Evolutionary conservation across 2,329 filamentous ascomycete species (phyloP).

Genomic region (Curvularia eragrostidis): DNA sequence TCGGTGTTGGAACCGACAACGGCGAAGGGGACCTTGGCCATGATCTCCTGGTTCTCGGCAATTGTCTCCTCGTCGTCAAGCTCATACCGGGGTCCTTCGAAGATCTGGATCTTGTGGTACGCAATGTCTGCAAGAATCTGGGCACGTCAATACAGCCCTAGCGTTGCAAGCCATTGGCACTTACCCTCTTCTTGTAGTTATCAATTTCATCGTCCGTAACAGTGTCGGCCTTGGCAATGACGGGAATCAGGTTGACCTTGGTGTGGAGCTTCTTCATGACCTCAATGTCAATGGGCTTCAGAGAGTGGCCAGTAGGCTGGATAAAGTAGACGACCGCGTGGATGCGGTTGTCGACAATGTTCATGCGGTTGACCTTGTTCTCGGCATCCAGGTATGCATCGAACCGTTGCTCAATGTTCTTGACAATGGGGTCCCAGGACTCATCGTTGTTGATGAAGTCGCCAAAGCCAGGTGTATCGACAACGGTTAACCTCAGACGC

Average conservation of each 20-base stretch:
- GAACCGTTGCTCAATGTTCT: conserved; percentile 99
- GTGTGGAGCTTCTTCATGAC: conserved; percentile 99
- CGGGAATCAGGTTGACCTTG: conserved; percentile 99
- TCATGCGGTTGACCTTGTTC: conserved; percentile 99
- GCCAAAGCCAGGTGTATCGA: conserved; percentile 96
- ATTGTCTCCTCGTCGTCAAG: conserved; percentile 99
- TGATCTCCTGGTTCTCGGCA: conserved; percentile 99
- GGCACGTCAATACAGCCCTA: conserved; percentile 19
- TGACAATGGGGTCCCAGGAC: conserved; percentile 97
- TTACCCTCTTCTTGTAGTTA: conserved; percentile 93
- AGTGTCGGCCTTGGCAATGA: conserved; percentile 98
- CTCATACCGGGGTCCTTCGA: conserved; percentile 97
- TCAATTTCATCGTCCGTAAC: conserved; percentile 95
- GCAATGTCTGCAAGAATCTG: conserved; percentile 97
- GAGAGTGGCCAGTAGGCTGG: conserved; percentile 95
- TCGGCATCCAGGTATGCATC: conserved; percentile 98
- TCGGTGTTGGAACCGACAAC: conserved; percentile 97
- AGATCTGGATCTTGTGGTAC: conserved; percentile 97
- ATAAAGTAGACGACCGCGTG: conserved; percentile 99
- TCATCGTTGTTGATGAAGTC: conserved; percentile 99
- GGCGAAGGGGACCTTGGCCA: conserved; percentile 99
- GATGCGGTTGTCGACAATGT: conserved; percentile 99
- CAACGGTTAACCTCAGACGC: conserved; percentile 91
- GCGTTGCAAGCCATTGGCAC: conserved; percentile 48
- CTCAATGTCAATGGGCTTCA: conserved; percentile 98